Evolutionary conservation across 2,329 filamentous ascomycete genomes (phyloP).

Genomic region (Claviceps purpurea): DNA sequence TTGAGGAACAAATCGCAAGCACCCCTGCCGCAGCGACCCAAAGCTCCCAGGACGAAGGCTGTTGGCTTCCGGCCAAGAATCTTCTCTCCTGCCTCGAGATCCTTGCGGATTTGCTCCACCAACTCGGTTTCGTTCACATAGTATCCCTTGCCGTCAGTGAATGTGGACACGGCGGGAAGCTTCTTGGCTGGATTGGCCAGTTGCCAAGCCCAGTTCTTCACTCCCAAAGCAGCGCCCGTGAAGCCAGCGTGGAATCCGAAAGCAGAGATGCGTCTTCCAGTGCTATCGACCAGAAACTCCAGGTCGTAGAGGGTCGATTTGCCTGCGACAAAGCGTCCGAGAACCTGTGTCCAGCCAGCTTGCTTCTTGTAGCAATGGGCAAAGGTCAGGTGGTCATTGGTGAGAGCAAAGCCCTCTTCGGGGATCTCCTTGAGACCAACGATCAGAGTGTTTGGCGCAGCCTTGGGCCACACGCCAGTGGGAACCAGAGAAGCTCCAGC

Average conservation of each 20-base stretch:
- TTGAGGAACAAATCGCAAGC: conserved; percentile 68
- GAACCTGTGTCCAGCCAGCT: conserved; percentile 63
- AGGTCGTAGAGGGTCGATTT: conserved; percentile 54
- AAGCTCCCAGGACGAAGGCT: conserved; percentile 71
- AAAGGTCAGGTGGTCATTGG: conserved; percentile 12
- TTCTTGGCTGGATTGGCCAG: conserved; percentile 10
- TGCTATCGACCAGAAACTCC: conserved; percentile 69
- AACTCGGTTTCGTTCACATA: conserved; percentile 1
- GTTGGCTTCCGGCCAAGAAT: conserved; percentile 52
- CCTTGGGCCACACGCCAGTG: conserved; percentile 54
- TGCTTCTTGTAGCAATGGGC: conserved; percentile 60
- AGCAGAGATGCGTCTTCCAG: conserved; percentile 56
- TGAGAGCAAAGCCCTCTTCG: conserved; percentile 46
- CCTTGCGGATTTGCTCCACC: conserved; percentile 30
- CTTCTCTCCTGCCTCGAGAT: conserved; percentile 56
- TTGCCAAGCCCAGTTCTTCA: conserved; percentile 60
- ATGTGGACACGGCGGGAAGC: conserved; percentile 2
- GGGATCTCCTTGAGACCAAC: conserved; percentile 69
- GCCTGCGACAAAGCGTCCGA: conserved; percentile 66
- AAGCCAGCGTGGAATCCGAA: conserved; percentile 69
- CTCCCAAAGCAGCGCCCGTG: conserved; percentile 56
- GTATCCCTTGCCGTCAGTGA: conserved; percentile 1
- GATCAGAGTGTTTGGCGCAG: conserved; percentile 55
- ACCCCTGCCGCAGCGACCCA: conserved; percentile 74
- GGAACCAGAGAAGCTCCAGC: conserved; percentile 53